phyloP scores from a whole-genome alignment of 768 basidiomycete species.

The Dacryopinax spathularia region DNA sequence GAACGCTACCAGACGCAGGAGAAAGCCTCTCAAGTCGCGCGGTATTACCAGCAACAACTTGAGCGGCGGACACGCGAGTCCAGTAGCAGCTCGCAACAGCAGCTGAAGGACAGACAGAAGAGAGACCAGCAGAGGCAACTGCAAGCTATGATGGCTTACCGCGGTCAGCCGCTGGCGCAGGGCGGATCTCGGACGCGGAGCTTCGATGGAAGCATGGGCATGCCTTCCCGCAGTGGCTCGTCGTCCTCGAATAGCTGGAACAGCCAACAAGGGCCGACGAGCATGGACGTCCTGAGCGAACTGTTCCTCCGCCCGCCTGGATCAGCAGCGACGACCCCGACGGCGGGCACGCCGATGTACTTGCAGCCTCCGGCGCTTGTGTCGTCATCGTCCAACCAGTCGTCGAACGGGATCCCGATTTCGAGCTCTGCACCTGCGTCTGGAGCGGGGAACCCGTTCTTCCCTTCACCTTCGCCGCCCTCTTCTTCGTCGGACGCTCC shows the following conservation, averaged over 20 bases:
- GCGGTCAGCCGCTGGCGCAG: neutral
- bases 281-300: neutral
- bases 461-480: neutral
- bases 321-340: neutral
- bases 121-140: neutral
- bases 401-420: too few species aligned
- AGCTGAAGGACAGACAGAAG: neutral
- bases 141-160: neutral
- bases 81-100: too few species aligned
- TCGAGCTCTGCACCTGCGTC: too few species aligned
- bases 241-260: neutral
- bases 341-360: neutral
- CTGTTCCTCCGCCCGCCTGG: neutral
- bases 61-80: neutral
- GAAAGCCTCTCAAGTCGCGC: neutral
- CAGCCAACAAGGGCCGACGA: neutral
- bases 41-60: neutral
- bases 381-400: too few species aligned
- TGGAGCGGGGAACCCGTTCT: neutral
- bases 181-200: neutral
- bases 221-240: neutral
- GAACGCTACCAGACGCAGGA: neutral
- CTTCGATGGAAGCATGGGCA: neutral
- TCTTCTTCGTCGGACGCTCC: neutral
- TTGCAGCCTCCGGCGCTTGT: neutral